These are phyloP conservation scores for Phytophthora pisi DNA, from an alignment of 352 stramenopile species.

Conservation along the genomic window DNA sequence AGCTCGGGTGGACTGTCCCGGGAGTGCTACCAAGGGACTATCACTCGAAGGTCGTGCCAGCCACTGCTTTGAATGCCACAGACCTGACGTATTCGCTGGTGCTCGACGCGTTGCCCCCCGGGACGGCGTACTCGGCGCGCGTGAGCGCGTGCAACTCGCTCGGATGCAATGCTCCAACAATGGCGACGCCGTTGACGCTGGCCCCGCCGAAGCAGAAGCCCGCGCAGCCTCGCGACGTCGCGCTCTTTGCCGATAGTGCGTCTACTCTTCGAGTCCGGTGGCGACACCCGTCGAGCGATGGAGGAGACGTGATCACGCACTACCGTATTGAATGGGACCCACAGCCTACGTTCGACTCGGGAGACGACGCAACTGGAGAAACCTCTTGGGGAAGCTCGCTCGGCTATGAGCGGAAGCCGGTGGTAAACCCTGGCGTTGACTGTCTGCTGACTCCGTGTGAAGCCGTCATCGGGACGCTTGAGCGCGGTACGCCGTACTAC, in stretches of 20 bases:
- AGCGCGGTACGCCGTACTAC: constrained; percentile 86
- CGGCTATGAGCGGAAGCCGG: constrained; percentile 75
- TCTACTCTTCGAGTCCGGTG: constrained; percentile 88
- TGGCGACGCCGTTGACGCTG: constrained; percentile 72
- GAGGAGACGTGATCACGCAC: constrained; percentile 92
- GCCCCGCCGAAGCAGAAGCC: constrained; percentile 89
- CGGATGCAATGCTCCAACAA: constrained; percentile 86
- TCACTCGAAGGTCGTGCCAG: constrained; percentile 44
- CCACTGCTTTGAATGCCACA: constrained; percentile 1
- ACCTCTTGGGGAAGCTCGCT: constrained; percentile 64
- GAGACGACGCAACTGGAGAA: constrained; percentile 28
- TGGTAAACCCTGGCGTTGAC: constrained; percentile 71
- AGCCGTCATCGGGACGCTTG: constrained; percentile 82
- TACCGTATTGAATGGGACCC: constrained; percentile 96
- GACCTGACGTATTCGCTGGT: constrained; percentile 26
- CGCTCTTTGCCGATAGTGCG: constrained; percentile 70
- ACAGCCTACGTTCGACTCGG: constrained; percentile 82
- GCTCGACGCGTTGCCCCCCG: constrained; percentile 60
- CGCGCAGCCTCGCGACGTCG: constrained; percentile 77
- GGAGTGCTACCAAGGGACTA: constrained; percentile 61
- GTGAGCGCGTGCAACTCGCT: constrained; percentile 91
- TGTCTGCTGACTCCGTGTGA: constrained; percentile 83
- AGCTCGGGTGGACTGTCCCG: constrained; percentile 71
- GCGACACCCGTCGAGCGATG: constrained; percentile 90
- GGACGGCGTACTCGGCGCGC: constrained; percentile 83